A percentile compares a stretch with the other conserved stretches of the same genome.
Conservation (phyloP, 1,284 basidiomycete genomes). For the Fomitopsis schrenkii region DNA sequence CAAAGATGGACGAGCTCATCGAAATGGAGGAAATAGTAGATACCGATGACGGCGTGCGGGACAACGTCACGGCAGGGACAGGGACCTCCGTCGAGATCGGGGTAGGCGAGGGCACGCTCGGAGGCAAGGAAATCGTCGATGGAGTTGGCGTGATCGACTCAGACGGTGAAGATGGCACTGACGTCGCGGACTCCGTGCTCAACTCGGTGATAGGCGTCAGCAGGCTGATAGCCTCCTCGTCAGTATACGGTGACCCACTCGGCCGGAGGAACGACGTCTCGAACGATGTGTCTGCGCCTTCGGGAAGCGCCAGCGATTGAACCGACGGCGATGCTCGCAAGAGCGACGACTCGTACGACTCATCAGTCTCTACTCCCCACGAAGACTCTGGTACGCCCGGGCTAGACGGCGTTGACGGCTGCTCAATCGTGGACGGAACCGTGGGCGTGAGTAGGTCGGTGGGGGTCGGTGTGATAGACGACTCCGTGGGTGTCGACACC, state of each 20-base stretch:
- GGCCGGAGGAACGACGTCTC: slow-evolving; percentile 46
- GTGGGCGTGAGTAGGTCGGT: slow-evolving; percentile 28
- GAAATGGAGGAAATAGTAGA: slow-evolving; percentile 41
- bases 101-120: slow-evolving; percentile 25
- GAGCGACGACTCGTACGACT: slow-evolving; percentile 67
- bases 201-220: slow-evolving; percentile 34
- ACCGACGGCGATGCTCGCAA: slow-evolving; percentile 64
- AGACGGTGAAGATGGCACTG: slow-evolving; percentile 22
- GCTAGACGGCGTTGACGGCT: slow-evolving; percentile 23
- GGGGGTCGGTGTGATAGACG: slow-evolving; percentile 32
- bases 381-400: slow-evolving; percentile 38
- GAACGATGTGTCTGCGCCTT: slow-evolving; percentile 57
- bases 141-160: slow-evolving; percentile 27
- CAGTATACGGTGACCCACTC: slow-evolving; percentile 34
- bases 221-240: slow-evolving; percentile 24
- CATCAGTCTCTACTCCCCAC: slow-evolving; percentile 58
- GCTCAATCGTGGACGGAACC: slow-evolving; percentile 24
- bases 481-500: slow-evolving; percentile 28
- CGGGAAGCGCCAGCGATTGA: slow-evolving; percentile 50
- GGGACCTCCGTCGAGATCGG: slow-evolving; percentile 18
- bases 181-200: slow-evolving; percentile 23
- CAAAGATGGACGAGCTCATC: slow-evolving; percentile 32
- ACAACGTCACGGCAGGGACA: slow-evolving; percentile 17
- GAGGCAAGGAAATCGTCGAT: slow-evolving; percentile 23
- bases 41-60: slow-evolving; percentile 34